These are phyloP conservation scores for Penicillium dipodomyicola DNA, from an alignment of 495 filamentous ascomycete genomes.

Conservation along the genomic window DNA sequence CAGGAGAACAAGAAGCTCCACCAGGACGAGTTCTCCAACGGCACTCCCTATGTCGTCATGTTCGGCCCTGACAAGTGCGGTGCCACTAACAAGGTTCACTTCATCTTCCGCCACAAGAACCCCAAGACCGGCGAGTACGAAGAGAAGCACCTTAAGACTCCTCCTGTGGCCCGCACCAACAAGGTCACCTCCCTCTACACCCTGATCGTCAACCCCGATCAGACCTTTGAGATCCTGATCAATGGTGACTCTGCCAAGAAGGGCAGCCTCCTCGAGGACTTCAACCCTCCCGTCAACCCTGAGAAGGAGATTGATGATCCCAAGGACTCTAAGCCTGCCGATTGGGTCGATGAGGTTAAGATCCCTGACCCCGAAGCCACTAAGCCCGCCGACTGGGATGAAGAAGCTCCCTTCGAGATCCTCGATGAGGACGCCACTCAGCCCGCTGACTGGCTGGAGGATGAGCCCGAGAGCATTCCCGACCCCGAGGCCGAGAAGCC, in stretches of 20 bases:
- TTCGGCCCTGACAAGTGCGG: constrained; percentile 99
- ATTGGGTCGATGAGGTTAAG: constrained; percentile 91
- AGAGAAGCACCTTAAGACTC: constrained; percentile 94
- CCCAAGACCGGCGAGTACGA: constrained; percentile 99
- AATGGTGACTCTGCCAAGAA: constrained; percentile 82
- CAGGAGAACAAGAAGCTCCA: constrained; percentile 97
- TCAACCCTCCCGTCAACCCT: constrained; percentile 90
- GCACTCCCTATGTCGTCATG: constrained; percentile 98
- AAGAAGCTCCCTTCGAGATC: constrained; percentile 95
- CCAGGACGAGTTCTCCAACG: constrained; percentile 96
- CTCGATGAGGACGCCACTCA: constrained; percentile 87
- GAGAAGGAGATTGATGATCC: constrained; percentile 94
- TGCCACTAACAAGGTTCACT: constrained; percentile 99
- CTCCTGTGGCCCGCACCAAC: constrained; percentile 79
- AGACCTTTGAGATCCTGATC: constrained; percentile 87
- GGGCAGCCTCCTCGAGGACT: constrained; percentile 92
- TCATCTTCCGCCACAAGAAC: constrained; percentile 99
- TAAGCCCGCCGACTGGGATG: constrained; percentile 99
- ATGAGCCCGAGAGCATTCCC: constrained; percentile 79
- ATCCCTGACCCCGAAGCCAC: constrained; percentile 90
- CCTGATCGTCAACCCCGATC: constrained; percentile 90
- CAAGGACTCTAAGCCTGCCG: constrained; percentile 89
- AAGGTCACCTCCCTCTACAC: constrained; percentile 95
- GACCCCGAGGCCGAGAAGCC: constrained; percentile 99
- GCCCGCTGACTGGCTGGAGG: constrained; percentile 94